Base-by-base conservation (phyloP, 2,329 filamentous ascomycete species). In the Septoria linicola region DNA sequence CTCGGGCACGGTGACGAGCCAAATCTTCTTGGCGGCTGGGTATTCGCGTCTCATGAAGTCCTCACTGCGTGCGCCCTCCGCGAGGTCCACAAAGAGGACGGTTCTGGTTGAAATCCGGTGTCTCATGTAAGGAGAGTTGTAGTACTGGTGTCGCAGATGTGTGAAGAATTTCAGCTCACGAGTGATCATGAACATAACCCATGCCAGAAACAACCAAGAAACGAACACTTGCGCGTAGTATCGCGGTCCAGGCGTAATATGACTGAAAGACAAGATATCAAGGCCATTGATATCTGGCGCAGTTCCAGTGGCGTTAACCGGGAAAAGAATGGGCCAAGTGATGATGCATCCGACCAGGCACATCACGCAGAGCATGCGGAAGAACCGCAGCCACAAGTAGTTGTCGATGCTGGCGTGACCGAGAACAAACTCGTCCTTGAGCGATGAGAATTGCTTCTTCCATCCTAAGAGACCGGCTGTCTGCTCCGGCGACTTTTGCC, bases 391-490 rank as follows among this genome's bases (percentile, higher is more conserved):
- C 54, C 74, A 76, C 6, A 76, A 65, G 52, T 75, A 76, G 52
- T 71, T 73, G 57, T 76, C 74, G 37, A 76, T 68, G 17, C 72
- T 73, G 41, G 72, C 66, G 59, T 74, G 71, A 40, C 71, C 69
- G 23, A 76, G 67, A 31, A 76, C 70, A 53, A 70, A 73, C 35
- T 69, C 66, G 57, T 76, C 74, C 10, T 42, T 50, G 14, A 63
- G 40, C 44, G 54, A 11, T 10, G 14, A 37, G 41, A 49, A 61
- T 20, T 61, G 54, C 7, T 66, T 68, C 43, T 78, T 71, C 78
- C 79, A 82, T 57, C 78, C 77, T 41, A 81, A 66, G 51, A 78
- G 68, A 35, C 77, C 74, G 10, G 49, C 51, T 19, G 67, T 66
- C 14, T 64, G 69, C 4, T 75, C 68, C 16, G 78, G 78, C 41